Conservation (phyloP, 306 rosid species). For the Rosa persica region DNA sequence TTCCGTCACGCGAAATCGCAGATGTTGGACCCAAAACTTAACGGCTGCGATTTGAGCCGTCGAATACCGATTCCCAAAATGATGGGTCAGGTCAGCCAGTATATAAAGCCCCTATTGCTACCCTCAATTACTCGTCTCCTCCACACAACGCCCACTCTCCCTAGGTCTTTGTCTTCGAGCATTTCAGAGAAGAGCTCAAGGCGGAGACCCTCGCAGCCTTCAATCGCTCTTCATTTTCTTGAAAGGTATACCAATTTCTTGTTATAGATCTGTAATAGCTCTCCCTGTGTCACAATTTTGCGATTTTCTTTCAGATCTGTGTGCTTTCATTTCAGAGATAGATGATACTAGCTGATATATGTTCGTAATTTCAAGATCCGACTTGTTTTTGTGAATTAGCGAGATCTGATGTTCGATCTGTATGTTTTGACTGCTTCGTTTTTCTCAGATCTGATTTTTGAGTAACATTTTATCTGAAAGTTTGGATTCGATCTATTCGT, state of each 20-base stretch:
- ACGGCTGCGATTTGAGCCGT: conserved; percentile 14
- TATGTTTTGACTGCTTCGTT: background rate
- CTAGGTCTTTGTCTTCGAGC: conserved; percentile 7
- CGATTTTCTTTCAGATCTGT: background rate
- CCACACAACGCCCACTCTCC: conserved; percentile 7
- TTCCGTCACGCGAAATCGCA: background rate
- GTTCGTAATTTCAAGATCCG: background rate
- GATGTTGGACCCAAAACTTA: background rate
- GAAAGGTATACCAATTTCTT: conserved; percentile 8
- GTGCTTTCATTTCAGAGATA: background rate
- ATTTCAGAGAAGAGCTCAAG: conserved; percentile 15
- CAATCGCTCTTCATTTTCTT: background rate
- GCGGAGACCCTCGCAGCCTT: conserved; percentile 17
- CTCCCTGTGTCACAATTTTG: background rate
- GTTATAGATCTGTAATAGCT: conserved; percentile 13
- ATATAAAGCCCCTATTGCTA: conserved; percentile 3
- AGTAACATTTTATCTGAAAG: background rate
- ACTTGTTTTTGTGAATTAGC: background rate
- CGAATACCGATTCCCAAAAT: background rate
- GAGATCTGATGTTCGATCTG: background rate
- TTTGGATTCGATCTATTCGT: background rate
- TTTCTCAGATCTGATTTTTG: background rate
- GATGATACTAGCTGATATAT: background rate
- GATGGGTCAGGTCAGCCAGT: background rate
- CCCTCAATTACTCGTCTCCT: conserved; percentile 15